Evolutionary conservation across 2,329 filamentous ascomycete species (phyloP).

Genomic region (Paraconiothyrium brasiliense): DNA sequence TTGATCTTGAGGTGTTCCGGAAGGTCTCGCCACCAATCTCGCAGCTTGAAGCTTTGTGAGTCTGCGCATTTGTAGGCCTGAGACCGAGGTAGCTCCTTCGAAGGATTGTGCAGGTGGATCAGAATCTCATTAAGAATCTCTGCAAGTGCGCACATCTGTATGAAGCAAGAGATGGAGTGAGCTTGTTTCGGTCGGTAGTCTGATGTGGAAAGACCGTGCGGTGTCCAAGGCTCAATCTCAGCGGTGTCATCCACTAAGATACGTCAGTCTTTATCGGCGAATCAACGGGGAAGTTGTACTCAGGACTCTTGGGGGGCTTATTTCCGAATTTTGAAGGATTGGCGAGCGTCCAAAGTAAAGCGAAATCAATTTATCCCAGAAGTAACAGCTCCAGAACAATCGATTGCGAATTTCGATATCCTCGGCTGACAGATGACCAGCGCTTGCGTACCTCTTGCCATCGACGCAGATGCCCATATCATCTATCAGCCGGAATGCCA

Average conservation of each 20-base stretch:
- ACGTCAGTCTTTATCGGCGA: neutral
- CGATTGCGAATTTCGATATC: slow-evolving; percentile 24
- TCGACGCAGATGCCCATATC: slow-evolving; percentile 25
- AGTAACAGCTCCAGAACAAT: slow-evolving; percentile 27
- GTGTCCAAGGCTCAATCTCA: slow-evolving; percentile 22
- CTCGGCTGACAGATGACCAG: slow-evolving; percentile 20
- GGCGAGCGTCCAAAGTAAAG: slow-evolving; percentile 24
- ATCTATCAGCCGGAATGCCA: slow-evolving; percentile 25
- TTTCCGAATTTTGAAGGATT: slow-evolving; percentile 21
- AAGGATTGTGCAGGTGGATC: slow-evolving; percentile 20
- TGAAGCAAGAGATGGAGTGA: slow-evolving; percentile 24
- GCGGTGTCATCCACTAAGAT: slow-evolving; percentile 24
- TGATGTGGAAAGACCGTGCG: slow-evolving; percentile 14
- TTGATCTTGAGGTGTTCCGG: slow-evolving; percentile 24
- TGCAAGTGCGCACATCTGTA: slow-evolving; percentile 22
- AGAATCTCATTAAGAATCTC: slow-evolving; percentile 24
- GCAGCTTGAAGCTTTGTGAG: slow-evolving; percentile 16
- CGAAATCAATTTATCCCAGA: slow-evolving; percentile 26
- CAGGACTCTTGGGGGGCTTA: slow-evolving; percentile 21
- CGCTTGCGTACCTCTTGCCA: slow-evolving; percentile 20
- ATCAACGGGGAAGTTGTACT: slow-evolving; percentile 1
- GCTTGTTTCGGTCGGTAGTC: slow-evolving; percentile 20
- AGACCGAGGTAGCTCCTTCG: slow-evolving; percentile 4
- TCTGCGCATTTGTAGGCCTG: slow-evolving; percentile 16
- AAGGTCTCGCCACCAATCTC: slow-evolving; percentile 22